Evolutionary conservation across 257 asterid species (phyloP).

Genomic region (Ballota nigra): DNA sequence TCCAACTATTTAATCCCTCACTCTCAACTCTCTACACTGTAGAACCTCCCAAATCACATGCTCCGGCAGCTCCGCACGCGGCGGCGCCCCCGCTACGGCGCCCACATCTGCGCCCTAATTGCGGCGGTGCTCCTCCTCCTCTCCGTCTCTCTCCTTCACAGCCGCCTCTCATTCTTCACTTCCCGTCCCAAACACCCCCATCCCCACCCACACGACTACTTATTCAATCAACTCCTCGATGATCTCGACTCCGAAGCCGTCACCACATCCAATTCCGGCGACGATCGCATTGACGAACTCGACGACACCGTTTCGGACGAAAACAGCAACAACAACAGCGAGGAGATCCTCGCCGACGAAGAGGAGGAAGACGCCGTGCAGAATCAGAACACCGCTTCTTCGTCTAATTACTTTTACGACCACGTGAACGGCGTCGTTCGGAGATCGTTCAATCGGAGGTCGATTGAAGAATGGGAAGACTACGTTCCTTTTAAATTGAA

Average conservation of each 20-base stretch:
- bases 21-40: not conserved
- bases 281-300: slow-evolving; percentile 92
- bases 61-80: slow-evolving; percentile 70
- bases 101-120: slow-evolving; percentile 60
- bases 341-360: slow-evolving; percentile 49
- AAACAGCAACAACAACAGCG: slow-evolving; percentile 33
- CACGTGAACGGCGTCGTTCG: slow-evolving; percentile 64
- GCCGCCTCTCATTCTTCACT: slow-evolving; percentile 72
- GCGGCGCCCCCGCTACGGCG: slow-evolving; percentile 82
- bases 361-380: slow-evolving; percentile 54
- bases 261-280: slow-evolving; percentile 43
- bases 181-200: slow-evolving; percentile 50
- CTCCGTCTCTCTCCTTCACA: slow-evolving; percentile 78
- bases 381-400: slow-evolving; percentile 32
- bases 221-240: slow-evolving; percentile 64
- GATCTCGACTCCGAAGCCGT: slow-evolving; percentile 62
- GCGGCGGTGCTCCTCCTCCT: slow-evolving; percentile 80
- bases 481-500: slow-evolving; percentile 65
- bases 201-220: slow-evolving; percentile 46
- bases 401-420: slow-evolving; percentile 65
- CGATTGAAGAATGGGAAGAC: slow-evolving; percentile 97
- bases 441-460: slow-evolving; percentile 62
- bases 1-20: not conserved
- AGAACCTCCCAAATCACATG: slow-evolving; percentile 31
- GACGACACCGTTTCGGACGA: slow-evolving; percentile 57